Base-by-base conservation (phyloP, 2,329 filamentous ascomycete genomes). In the Cercospora berteroae region DNA sequence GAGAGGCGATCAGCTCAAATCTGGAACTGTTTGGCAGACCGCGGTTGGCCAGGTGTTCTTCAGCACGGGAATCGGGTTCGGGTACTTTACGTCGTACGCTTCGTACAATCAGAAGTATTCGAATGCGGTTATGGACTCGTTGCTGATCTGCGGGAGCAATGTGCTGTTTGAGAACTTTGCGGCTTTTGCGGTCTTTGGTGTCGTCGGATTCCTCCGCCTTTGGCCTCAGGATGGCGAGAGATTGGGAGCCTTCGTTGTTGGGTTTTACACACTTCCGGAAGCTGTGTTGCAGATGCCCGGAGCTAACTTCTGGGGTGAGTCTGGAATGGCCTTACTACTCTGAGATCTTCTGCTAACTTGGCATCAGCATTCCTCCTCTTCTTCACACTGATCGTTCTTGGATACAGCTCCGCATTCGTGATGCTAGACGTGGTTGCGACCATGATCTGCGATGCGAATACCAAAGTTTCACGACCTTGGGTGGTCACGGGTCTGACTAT, bases 11-110 rank as follows among this genome's bases (percentile, higher is more conserved):
- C 79, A 87, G 70, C 79, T 88, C 0, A 82, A 80, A 5, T 80
- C 79, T 0, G 85, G 84, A 0, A 80, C 79, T 0, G 81, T 88
- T 1, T 88, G 86, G 86, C 85, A 88, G 73, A 85, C 83, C n/a
- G 86, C 86, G 2, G 82, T 83, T 7, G 85, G 86, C 1, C 86
- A 88, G 67, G 85, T 87, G 56, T 87, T 88, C 36, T 87, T 87
- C 76, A 86, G 84, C 0, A 87, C 84, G 0, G 85, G 85, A 3
- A 83, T 87, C 29, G 85, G 60, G 0, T 63, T 63, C 18, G 60
- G 60, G 7, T 86, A 86, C 73, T 87, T 86, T 67, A 87, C 85
- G 0, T 83, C 82, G 0, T 88, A 87, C 69, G 85, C 86, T 0
- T 86, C 83, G 0, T 88, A 87, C 74, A 87, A 87, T 66, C 74